Conservation (phyloP, 768 basidiomycete genomes). For the Calocera viscosa region DNA sequence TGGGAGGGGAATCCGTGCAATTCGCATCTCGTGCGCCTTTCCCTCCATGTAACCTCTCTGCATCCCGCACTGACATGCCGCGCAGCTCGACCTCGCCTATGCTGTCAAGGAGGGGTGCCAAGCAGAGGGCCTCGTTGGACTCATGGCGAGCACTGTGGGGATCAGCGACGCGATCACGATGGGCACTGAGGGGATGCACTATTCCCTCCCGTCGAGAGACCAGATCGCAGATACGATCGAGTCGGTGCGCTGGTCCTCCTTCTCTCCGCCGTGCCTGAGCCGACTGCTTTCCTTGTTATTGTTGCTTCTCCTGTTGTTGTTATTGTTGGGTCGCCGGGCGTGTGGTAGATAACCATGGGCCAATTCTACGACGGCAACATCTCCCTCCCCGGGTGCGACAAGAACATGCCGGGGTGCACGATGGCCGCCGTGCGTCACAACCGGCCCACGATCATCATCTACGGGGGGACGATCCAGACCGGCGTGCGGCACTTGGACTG, state of each 20-base stretch:
- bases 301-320: constrained; percentile 43
- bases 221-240: constrained; percentile 84
- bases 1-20: constrained; percentile 96
- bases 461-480: constrained; percentile 70
- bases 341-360: constrained; percentile 15
- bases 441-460: constrained; percentile 75
- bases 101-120: constrained; percentile 73
- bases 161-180: constrained; percentile 83
- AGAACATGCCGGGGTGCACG: constrained; percentile 84
- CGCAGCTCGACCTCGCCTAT: constrained; percentile 62
- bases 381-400: constrained; percentile 62
- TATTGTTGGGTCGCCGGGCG: no score
- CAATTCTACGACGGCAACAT: constrained; percentile 80
- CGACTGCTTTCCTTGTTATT: no score
- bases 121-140: constrained; percentile 65
- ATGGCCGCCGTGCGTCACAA: constrained; percentile 81
- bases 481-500: constrained; percentile 46
- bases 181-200: constrained; percentile 64
- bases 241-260: constrained; percentile 36
- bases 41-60: constrained; percentile 9
- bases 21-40: constrained; percentile 51
- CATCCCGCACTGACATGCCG: background rate
- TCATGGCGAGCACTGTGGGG: constrained; percentile 77
- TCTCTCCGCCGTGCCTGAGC: constrained; percentile 1
- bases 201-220: constrained; percentile 71